Conservation (phyloP, 2,329 filamentous ascomycete species). For the Penicillium freii region DNA sequence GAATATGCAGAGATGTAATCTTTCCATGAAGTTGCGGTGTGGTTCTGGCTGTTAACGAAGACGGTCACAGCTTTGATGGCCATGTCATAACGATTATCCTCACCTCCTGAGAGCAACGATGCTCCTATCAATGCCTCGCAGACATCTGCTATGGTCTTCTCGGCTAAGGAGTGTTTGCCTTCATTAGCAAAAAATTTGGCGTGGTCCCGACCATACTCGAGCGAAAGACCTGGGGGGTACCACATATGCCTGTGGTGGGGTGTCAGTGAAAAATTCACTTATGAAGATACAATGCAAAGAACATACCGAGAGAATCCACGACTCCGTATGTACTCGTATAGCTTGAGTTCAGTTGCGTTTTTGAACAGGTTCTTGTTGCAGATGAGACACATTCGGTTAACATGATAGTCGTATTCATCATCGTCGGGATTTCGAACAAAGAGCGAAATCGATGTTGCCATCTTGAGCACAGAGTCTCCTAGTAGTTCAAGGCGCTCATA, state of each 20-base stretch:
- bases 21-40: conserved; percentile 65
- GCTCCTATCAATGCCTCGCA: conserved; percentile 93
- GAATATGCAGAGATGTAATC: conserved; percentile 72
- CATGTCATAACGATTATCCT: conserved; percentile 54
- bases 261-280: conserved; percentile 7
- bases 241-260: conserved; percentile 61
- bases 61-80: conserved; percentile 57
- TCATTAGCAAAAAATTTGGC: conserved; percentile 47
- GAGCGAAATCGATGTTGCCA: conserved; percentile 86
- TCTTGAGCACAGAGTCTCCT: conserved; percentile 91
- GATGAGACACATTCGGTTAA: conserved; percentile 83
- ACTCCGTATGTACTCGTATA: conserved; percentile 79
- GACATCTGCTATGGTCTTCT: conserved; percentile 92
- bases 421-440: conserved; percentile 74
- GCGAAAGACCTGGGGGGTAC: conserved; percentile 78
- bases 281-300: neutral
- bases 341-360: conserved; percentile 62
- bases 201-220: conserved; percentile 69
- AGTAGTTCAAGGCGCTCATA: conserved; percentile 94
- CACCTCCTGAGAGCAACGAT: conserved; percentile 60
- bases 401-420: conserved; percentile 83
- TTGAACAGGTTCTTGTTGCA: conserved; percentile 90
- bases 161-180: conserved; percentile 65
- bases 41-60: conserved; percentile 67
- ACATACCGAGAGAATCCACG: conserved; percentile 69